Conservation (phyloP, 1,284 basidiomycete genomes). For the Apiotrichum laibachii region DNA sequence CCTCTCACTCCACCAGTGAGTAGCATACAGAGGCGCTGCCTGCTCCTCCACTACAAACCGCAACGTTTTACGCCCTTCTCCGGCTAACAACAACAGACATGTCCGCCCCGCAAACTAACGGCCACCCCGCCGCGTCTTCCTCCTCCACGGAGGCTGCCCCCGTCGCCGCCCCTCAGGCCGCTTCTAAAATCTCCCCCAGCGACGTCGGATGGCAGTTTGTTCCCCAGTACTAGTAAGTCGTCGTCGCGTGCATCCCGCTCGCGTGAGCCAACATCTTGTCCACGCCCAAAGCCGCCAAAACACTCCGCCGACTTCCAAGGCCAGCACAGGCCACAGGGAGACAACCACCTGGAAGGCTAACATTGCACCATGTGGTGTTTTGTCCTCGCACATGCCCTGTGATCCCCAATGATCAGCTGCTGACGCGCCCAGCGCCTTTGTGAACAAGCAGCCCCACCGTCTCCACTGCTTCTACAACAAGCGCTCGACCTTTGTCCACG, state of each 20-base stretch:
- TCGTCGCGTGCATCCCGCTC: background rate
- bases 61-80: no score
- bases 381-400: no score
- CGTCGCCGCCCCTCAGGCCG: conserved; percentile 3
- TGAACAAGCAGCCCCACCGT: conserved; percentile 94
- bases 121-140: conserved; percentile 22
- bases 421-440: conserved; percentile 64
- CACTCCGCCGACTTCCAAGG: no score
- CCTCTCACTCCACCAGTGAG: background rate
- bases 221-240: conserved; percentile 76
- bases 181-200: conserved; percentile 28
- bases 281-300: background rate
- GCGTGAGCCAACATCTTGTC: background rate
- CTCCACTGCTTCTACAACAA: conserved; percentile 99
- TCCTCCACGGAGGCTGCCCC: conserved; percentile 22
- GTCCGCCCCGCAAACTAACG: conserved; percentile 36
- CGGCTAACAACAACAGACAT: conserved; percentile 17
- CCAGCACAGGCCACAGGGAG: background rate
- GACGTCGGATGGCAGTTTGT: conserved; percentile 93
- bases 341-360: background rate
- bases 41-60: no score
- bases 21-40: no score
- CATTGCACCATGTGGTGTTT: no score
- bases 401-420: background rate
- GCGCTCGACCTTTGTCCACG: conserved; percentile 92